phyloP scores from a whole-genome alignment of 306 rosid species.

The Prunus campanulata region DNA sequence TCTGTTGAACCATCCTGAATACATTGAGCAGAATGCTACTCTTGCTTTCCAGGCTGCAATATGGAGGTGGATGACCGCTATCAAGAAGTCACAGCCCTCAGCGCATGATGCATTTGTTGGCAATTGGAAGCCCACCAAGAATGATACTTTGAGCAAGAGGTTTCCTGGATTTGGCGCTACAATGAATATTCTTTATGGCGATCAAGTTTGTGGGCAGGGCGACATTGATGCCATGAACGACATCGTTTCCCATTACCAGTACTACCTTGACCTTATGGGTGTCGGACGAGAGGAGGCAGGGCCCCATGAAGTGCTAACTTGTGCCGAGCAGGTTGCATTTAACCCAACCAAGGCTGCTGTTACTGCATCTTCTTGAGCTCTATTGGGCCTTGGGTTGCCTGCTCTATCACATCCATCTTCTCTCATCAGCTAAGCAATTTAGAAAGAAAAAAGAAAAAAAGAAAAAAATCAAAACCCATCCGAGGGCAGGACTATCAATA shows the following conservation, averaged over 20 bases:
- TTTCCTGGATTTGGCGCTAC: constrained; percentile 87
- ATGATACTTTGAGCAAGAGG: constrained; percentile 69
- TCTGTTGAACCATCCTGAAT: constrained; percentile 83
- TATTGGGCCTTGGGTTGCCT: constrained; percentile 27
- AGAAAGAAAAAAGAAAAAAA: not conserved
- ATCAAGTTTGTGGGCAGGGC: constrained; percentile 69
- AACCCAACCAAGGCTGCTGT: constrained; percentile 49
- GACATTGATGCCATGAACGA: constrained; percentile 76
- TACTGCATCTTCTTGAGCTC: constrained; percentile 54
- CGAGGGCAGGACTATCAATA: constrained; percentile 34
- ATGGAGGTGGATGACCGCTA: constrained; percentile 82
- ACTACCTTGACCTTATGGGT: constrained; percentile 83
- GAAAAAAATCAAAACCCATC: not conserved
- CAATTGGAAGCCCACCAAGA: constrained; percentile 90
- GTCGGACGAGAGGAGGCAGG: constrained; percentile 73
- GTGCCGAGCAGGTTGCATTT: constrained; percentile 75
- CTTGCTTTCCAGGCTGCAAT: constrained; percentile 91
- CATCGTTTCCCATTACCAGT: constrained; percentile 69
- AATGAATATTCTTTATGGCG: constrained; percentile 92
- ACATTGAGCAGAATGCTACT: constrained; percentile 93
- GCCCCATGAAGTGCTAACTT: constrained; percentile 51
- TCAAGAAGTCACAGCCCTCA: constrained; percentile 79
- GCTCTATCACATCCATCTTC: not conserved
- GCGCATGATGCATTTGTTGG: constrained; percentile 84
- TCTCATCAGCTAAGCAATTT: not conserved